A percentile compares a stretch with the other conserved stretches of the same genome.
Conservation (phyloP, 345 rosid species). For the Corymbia maculata region DNA sequence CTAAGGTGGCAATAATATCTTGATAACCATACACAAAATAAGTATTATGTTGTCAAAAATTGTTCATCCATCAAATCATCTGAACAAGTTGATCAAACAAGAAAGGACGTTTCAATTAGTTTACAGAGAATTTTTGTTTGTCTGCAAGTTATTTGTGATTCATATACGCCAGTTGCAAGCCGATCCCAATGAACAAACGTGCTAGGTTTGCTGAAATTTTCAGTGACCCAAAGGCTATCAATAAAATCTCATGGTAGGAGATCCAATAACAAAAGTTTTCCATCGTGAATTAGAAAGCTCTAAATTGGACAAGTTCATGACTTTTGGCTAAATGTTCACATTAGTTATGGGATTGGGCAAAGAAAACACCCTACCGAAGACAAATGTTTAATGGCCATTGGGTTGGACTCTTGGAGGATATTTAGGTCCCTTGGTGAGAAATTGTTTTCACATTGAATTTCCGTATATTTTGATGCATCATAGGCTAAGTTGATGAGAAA, state of each 20-base stretch:
- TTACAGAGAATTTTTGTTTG: background rate
- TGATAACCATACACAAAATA: conserved; percentile 20
- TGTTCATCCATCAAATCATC: background rate
- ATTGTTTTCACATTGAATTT: background rate
- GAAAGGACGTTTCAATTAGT: background rate
- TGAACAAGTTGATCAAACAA: background rate
- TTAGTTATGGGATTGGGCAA: conserved; percentile 86
- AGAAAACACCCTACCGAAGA: conserved; percentile 80
- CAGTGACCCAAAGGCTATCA: conserved; percentile 48
- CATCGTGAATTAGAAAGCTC: background rate
- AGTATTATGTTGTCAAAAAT: background rate
- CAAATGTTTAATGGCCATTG: conserved; percentile 81
- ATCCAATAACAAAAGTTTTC: background rate
- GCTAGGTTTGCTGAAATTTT: conserved; percentile 73
- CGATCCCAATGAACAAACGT: conserved; percentile 88
- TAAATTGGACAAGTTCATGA: background rate
- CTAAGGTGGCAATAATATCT: conserved; percentile 81
- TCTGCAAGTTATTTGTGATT: conserved; percentile 60
- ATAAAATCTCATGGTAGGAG: conserved; percentile 63
- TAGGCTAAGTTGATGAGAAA: background rate
- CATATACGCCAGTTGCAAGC: conserved; percentile 78
- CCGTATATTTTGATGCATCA: background rate
- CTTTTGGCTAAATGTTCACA: background rate
- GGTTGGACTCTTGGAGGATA: conserved; percentile 94
- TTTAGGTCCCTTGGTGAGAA: conserved; percentile 82